Evolutionary conservation across 192 early-diverging fungal species (phyloP), one percentile per base, ranked within the genome.

Genomic region (Entrophospora sp.): DNA sequence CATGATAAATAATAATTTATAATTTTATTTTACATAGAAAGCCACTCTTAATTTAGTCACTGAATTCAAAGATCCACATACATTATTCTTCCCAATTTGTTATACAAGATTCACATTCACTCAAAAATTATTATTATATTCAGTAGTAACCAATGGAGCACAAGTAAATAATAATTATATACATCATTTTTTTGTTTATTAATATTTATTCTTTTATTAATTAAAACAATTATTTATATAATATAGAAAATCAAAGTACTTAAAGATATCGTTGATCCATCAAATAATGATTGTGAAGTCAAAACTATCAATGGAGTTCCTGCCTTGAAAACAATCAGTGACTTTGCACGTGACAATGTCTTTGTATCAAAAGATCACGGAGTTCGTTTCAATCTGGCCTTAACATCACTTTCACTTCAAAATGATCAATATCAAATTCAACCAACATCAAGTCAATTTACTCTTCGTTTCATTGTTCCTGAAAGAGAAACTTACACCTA

Each of bases 281-380:
- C 16, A n/a, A 53, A 53, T 4, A 31, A 53, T 30, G 69, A 75
- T 43, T 75, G 73, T 36, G 53, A 16, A 0, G 73, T 75, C 10
- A 62, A 34, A 7, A 58, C 46, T 10, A 75, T 75, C 22, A 69
- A 75, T 37, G 73, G 73, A n/a, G 51, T 61, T 5, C 69, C 69
- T 5, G 73, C 73, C 18, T 34, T 75, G 20, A 49, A 71, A 27
- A 67, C 60, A 36, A 42, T 75, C 43, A 69, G 68, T 14, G 58
- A 68, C 6, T 71, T 62, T 40, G 64, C 73, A 5, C 69, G 71
- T 30, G 66, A 70, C 25, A 75, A 62, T n/a, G 52, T 70, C 0
- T 66, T 67, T 25, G 67, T 75, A 27, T 75, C 73, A 32, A 75
- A 75, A 64, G 73, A 75, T 37, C 69, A 67, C 20, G 73, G 73